phyloP scores from a whole-genome alignment of 768 basidiomycete species.

The Xerocomellus amylosporus region DNA sequence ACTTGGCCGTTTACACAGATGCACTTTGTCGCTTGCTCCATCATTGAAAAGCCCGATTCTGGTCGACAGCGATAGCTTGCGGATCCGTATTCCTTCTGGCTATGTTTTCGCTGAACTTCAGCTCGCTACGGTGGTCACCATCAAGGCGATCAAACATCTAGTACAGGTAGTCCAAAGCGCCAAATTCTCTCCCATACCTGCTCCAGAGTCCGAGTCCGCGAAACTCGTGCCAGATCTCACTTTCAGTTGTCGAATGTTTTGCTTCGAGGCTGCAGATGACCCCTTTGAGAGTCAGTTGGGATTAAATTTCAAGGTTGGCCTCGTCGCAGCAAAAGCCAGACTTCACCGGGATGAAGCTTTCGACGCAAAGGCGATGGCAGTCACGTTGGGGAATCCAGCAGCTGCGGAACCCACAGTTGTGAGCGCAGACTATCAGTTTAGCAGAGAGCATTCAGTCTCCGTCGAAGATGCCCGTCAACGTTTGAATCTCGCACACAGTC shows the following conservation, averaged over 20 bases:
- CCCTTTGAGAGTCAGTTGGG: slow-evolving; percentile 76
- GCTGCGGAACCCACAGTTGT: slow-evolving; percentile 35
- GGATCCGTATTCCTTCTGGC: slow-evolving; percentile 76
- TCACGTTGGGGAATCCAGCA: slow-evolving; percentile 35
- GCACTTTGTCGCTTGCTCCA: slow-evolving; percentile 40
- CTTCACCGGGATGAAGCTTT: slow-evolving; percentile 80
- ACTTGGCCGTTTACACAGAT: slow-evolving; percentile 55
- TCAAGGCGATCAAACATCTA: slow-evolving; percentile 77
- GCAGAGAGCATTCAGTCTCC: slow-evolving; percentile 60
- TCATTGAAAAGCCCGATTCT: slow-evolving; percentile 40
- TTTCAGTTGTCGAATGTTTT: slow-evolving; percentile 57
- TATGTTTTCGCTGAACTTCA: slow-evolving; percentile 76
- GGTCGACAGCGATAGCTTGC: slow-evolving; percentile 60
- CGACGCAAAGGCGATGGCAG: slow-evolving; percentile 68
- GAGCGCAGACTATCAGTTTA: slow-evolving; percentile 62
- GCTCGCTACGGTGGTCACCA: slow-evolving; percentile 60
- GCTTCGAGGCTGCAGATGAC: slow-evolving; percentile 80
- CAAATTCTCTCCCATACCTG: slow-evolving; percentile 50
- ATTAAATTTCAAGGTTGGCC: slow-evolving; percentile 69
- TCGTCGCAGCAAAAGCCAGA: slow-evolving; percentile 66
- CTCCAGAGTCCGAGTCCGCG: slow-evolving; percentile 67
- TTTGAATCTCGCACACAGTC: slow-evolving; percentile 64
- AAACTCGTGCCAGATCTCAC: slow-evolving; percentile 66
- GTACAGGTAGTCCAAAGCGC: slow-evolving; percentile 50
- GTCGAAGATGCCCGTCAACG: slow-evolving; percentile 69